Base-by-base conservation (phyloP, 257 asterid species). In the Anisodus tanguticus region DNA sequence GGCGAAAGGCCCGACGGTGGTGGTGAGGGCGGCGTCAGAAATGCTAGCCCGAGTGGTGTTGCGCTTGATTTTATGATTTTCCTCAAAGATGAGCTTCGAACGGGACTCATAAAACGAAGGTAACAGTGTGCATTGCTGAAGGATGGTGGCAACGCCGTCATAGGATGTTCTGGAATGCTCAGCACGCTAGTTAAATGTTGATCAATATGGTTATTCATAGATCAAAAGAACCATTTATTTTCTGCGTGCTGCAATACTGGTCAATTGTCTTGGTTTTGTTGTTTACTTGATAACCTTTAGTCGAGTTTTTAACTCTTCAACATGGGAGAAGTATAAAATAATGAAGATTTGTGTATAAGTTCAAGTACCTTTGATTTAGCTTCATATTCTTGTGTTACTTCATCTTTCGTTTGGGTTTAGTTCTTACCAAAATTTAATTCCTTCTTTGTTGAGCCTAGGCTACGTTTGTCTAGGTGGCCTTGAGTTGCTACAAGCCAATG, bases 211-310 rank as follows among this genome's bases (percentile, higher is more conserved):
- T 67, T 67, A 37, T 35, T 69, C 54, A 69, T 16, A 39, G 13
- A 69, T 69, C 54, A 69, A 69, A 69, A 69, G 31, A 69, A 41
- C 31, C 54, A 69, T 8, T 69, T 12, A 39, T 41, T 69, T 69
- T 69, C 77, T 69, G 3, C 3, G 12, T 17, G 54, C 2, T 69
- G 26, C 26, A 22, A 22, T 22, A 22, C 26, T 22, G 26, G 26
- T 22, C 26, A 22, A 22, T 22, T 22, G 26, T 69, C 54, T 1
- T 69, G 54, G 31, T 69, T 69, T 69, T 39, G 78, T 69, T 16
- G 31, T 41, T 15, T 69, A 16, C 54, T 39, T 68, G 54, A 16
- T 69, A 69, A 54, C 15, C 8, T 69, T 69, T 69, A 69, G 0
- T 69, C 78, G 3, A 39, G 54, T 39, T 39, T 16, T 39, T 39